Percentiles rank a stretch among this genome's conserved stretches.
Conservation (phyloP, 108 stramenopile species). For the Asterionellopsis glacialis region DNA sequence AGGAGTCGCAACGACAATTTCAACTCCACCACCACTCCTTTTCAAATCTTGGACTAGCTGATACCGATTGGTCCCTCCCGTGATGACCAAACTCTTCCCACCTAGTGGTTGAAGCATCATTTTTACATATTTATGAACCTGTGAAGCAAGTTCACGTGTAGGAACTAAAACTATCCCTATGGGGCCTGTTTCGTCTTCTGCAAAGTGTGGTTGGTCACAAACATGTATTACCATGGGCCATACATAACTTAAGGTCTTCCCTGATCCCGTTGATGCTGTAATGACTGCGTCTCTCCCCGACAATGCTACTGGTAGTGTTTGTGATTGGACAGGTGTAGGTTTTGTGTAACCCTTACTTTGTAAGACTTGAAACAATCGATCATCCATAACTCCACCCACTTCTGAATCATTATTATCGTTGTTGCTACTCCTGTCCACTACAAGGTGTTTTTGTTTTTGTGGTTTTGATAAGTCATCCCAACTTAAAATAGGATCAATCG, state of each 20-base stretch:
- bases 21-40: conserved; percentile 27
- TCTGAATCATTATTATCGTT: background rate
- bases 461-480: conserved; percentile 20
- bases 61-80: conserved; percentile 71
- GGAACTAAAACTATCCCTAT: conserved; percentile 86
- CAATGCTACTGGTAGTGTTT: conserved; percentile 62
- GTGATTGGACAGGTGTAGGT: conserved; percentile 94
- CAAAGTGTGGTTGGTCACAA: conserved; percentile 40
- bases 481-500: conserved; percentile 56
- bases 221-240: conserved; percentile 80
- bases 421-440: background rate
- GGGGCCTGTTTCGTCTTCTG: conserved; percentile 23
- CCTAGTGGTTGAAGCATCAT: conserved; percentile 31
- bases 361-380: conserved; percentile 26
- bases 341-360: conserved; percentile 37
- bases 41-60: conserved; percentile 61
- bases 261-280: conserved; percentile 82
- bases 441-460: conserved; percentile 1
- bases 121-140: conserved; percentile 71
- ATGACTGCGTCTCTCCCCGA: conserved; percentile 62
- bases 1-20: conserved; percentile 93
- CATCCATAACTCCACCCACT: conserved; percentile 22
- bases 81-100: conserved; percentile 53
- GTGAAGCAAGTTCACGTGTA: conserved; percentile 92
- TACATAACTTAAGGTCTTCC: conserved; percentile 92